A percentile compares a stretch with the other conserved stretches of the same genome.
Conservation (phyloP, 768 basidiomycete species). For the Macrolepiota dolichaula region DNA sequence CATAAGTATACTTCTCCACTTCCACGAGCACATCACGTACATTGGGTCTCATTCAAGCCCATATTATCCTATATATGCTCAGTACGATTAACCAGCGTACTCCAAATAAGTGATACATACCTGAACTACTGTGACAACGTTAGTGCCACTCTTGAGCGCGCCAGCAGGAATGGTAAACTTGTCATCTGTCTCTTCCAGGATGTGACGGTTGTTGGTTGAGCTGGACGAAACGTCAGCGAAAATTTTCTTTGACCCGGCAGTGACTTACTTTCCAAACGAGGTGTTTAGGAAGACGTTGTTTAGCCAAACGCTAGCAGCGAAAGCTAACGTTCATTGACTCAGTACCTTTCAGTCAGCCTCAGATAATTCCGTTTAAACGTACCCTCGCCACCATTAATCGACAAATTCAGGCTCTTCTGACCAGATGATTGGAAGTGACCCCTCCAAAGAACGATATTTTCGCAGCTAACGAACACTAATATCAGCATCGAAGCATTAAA, state of each 20-base stretch:
- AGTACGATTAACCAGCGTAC: not conserved
- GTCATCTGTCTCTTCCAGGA: constrained; percentile 66
- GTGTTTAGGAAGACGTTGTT: constrained; percentile 71
- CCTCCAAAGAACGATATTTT: constrained; percentile 78
- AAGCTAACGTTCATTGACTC: constrained; percentile 42
- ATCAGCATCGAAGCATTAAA: constrained; percentile 1
- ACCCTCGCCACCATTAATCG: constrained; percentile 82
- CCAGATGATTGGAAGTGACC: constrained; percentile 73
- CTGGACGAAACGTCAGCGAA: constrained; percentile 25
- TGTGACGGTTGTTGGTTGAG: constrained; percentile 62
- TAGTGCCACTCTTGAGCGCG: constrained; percentile 50
- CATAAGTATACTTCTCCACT: not conserved
- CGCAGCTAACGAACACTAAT: constrained; percentile 49
- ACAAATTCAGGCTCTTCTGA: constrained; percentile 60
- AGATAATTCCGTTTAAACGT: constrained; percentile 11
- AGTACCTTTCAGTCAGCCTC: not conserved
- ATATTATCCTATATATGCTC: constrained; percentile 59
- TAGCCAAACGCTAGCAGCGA: constrained; percentile 81
- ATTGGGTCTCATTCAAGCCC: constrained; percentile 64
- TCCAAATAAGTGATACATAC: constrained; percentile 28
- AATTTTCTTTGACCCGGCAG: not conserved
- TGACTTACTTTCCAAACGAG: constrained; percentile 69
- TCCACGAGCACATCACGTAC: constrained; percentile 21
- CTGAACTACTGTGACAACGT: constrained; percentile 77
- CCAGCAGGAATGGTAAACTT: constrained; percentile 59